Percentiles rank a stretch among this genome's conserved stretches.
phyloP scores from a whole-genome alignment of 1,284 basidiomycete genomes.

The Naganishia albida region DNA sequence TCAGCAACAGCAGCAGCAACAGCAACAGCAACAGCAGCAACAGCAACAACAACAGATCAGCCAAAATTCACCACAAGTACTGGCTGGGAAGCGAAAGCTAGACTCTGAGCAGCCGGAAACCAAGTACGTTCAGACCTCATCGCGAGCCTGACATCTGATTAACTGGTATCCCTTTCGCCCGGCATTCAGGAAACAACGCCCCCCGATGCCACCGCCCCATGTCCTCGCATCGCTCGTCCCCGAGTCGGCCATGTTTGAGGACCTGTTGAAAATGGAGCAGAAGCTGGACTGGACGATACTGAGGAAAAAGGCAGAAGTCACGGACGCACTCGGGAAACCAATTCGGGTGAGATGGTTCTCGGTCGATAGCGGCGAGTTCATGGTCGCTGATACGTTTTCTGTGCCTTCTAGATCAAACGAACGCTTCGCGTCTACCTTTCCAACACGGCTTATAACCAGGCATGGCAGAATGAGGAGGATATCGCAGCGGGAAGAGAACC shows the following conservation, averaged over 20 bases:
- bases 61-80: constrained; percentile 14
- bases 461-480: constrained; percentile 65
- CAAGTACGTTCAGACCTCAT: not conserved
- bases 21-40: constrained; percentile 12
- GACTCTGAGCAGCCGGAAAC: constrained; percentile 21
- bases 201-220: constrained; percentile 50
- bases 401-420: constrained; percentile 70
- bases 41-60: constrained; percentile 14
- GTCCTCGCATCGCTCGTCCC: constrained; percentile 58
- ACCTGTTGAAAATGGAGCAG: constrained; percentile 82
- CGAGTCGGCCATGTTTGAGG: constrained; percentile 82
- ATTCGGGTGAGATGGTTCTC: constrained; percentile 44
- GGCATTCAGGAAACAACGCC: constrained; percentile 25
- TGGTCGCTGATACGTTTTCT: constrained; percentile 36
- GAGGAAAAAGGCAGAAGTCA: constrained; percentile 84
- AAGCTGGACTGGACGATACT: constrained; percentile 94
- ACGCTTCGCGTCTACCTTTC: constrained; percentile 85
- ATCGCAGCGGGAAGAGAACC: constrained; percentile 28
- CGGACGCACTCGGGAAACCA: constrained; percentile 67
- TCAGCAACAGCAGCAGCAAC: constrained; percentile 22
- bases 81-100: constrained; percentile 22
- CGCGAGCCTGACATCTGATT: too few relatives aligned
- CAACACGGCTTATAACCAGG: constrained; percentile 82
- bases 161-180: not conserved
- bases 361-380: constrained; percentile 1